Base-by-base conservation (phyloP, 805 yeast species). In the Yarrowia porcina region DNA sequence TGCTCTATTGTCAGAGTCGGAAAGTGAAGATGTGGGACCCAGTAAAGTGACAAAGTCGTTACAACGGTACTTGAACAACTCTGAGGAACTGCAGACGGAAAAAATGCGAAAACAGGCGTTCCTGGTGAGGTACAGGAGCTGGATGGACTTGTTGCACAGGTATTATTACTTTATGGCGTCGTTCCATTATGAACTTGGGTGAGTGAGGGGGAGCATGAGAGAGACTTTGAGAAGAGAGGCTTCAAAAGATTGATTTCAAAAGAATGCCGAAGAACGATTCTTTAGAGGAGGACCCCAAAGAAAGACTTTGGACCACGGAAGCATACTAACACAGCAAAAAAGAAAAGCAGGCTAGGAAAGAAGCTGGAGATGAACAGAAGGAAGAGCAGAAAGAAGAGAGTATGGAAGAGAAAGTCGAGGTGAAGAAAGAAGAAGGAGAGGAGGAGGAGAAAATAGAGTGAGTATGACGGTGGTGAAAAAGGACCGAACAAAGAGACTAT, bases 91-190 rank as follows among this genome's bases (percentile, higher is more conserved):
- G 2, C 33, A 36, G 35, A 21, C 41, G 11, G 64, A 52, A 36
- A 62, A n/a, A 73, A 71, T 57, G 13, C 68, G 39, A 2, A 56
- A 56, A 6, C 36, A 35, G 49, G 9, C 75, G 80, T 59, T 68
- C 81, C 11, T 56, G 20, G 49, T 39, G n/a, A n/a, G 61, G 28
- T 56, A 56, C 49, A 74, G 88, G 65, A 69, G 76, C 13, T 80
- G 85, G 83, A 67, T 80, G 32, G 87, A 89, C 57, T 69, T 84
- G 11, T 74, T 89, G 15, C 97, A 94, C 71, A 85, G 92, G 59
- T 80, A 87, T 45, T 87, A 83, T 69, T 93, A 92, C 70, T 83
- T 90, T 65, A 76, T 88, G 25, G 97, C 90, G 0, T 83, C 91
- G 1, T 82, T 88, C 0, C 83, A 87, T 69, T 89, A 80, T 66